phyloP scores from a whole-genome alignment of 2,329 filamentous ascomycete genomes.

The Knoxdaviesia capensis region DNA sequence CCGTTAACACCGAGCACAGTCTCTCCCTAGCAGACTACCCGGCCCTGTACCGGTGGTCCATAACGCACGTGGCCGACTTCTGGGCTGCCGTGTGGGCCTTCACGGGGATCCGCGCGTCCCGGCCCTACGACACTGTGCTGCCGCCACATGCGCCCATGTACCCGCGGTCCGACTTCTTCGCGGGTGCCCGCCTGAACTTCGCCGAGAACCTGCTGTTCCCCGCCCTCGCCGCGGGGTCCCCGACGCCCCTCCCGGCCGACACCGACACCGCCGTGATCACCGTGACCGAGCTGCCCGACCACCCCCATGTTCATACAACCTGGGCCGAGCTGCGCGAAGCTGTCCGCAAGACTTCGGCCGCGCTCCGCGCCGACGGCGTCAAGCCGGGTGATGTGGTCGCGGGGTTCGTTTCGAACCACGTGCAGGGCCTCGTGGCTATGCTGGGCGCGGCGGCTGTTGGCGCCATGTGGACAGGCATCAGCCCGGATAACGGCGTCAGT shows the following conservation, averaged over 20 bases:
- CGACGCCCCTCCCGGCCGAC: slow-evolving; percentile 12
- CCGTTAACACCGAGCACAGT: slow-evolving; percentile 46
- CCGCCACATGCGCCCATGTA: slow-evolving; percentile 50
- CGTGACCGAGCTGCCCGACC: slow-evolving; percentile 49
- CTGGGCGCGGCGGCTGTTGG: slow-evolving; percentile 65
- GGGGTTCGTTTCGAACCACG: slow-evolving; percentile 75
- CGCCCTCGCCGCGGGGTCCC: slow-evolving; percentile 15
- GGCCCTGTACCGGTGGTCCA: slow-evolving; percentile 70
- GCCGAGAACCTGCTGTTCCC: slow-evolving; percentile 89
- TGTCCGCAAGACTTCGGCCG: slow-evolving; percentile 53
- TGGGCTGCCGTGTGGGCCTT: slow-evolving; percentile 79
- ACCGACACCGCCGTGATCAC: slow-evolving; percentile 57
- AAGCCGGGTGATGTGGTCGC: slow-evolving; percentile 34
- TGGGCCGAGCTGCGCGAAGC: slow-evolving; percentile 67
- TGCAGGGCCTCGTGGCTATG: slow-evolving; percentile 73
- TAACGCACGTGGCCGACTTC: slow-evolving; percentile 53
- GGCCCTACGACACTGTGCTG: slow-evolving; percentile 37
- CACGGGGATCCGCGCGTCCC: slow-evolving; percentile 53
- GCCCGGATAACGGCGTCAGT: slow-evolving; percentile 78
- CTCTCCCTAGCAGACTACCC: slow-evolving; percentile 46
- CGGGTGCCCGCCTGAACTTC: slow-evolving; percentile 66
- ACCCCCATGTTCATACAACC: slow-evolving; percentile 32
- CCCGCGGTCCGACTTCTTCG: slow-evolving; percentile 72
- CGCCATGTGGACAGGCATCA: slow-evolving; percentile 83
- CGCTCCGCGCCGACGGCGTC: slow-evolving; percentile 47